Base-by-base conservation (phyloP, 1,139 yeast species). In the Suhomyces anneliseae region DNA sequence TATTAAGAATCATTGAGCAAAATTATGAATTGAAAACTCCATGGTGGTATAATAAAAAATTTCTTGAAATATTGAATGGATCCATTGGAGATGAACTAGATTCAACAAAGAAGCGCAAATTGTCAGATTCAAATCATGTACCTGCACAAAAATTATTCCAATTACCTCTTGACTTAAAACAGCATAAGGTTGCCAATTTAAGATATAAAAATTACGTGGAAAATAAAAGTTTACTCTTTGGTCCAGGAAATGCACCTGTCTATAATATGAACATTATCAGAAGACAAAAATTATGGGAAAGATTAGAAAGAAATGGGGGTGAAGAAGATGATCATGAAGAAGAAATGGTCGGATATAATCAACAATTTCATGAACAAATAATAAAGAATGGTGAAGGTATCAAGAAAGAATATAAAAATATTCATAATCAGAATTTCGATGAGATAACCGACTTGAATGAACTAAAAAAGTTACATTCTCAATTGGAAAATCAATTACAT, bases 21-120 rank as follows among this genome's bases (percentile, higher is more conserved):
- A 76, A 72, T 50, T 66, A 69, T 52, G 66, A 66, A 35, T 60
- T 68, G 45, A 61, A 69, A 42, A 63, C 57, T 40, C 79, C 80
- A 11, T 74, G 79, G 79, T 75, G 80, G 80, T 74, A 62, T 52
- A 57, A 65, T 11, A 58, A 62, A 48, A 55, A 58, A 27, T 72
- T 72, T 55, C 53, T 69, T 11, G 56, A 50, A n/a, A 47, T 45
- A 7, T 42, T 52, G 9, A 49, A 52, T 3, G 56, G 50, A 14
- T 52, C 39, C 19, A 48, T 52, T 12, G 49, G 55, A 7, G 43
- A 49, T 35, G 56, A 57, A 27, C 50, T 44, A 7, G 51, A 53
- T 11, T 50, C 27, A 11, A 15, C 33, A 19, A 38, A 43, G 38
- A 32, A 34, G 27, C 37, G 42, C 8, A 39, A 36, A 24, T 10